These are phyloP conservation scores for Penicillium sp. DNA, from an alignment of 2,329 filamentous ascomycete species.

Conservation along the genomic window DNA sequence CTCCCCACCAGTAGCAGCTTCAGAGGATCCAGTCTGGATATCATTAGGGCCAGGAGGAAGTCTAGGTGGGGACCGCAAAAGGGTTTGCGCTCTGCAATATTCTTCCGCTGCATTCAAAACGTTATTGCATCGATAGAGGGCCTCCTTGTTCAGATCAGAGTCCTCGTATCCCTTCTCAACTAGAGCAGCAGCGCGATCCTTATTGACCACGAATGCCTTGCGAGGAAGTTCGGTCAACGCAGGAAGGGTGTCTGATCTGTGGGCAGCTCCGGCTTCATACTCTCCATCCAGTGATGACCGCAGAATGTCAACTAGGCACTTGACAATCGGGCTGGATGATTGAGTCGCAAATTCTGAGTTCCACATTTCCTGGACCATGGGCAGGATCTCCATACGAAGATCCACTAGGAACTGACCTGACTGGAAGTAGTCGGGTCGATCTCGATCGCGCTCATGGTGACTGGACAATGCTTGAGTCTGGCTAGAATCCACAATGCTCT, in stretches of 20 bases:
- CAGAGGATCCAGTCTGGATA: conserved; percentile 33
- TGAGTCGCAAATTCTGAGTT: conserved; percentile 80
- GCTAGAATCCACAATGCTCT: conserved; percentile 73
- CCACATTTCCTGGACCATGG: conserved; percentile 76
- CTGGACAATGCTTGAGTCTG: conserved; percentile 57
- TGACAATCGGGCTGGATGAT: conserved; percentile 70
- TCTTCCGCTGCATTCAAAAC: conserved; percentile 59
- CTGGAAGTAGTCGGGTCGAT: conserved; percentile 60
- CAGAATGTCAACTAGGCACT: conserved; percentile 78
- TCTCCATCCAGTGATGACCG: conserved; percentile 75
- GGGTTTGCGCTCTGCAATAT: conserved; percentile 67
- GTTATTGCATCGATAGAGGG: conserved; percentile 77
- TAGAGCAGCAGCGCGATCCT: conserved; percentile 46
- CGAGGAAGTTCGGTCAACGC: conserved; percentile 45
- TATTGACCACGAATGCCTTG: conserved; percentile 54
- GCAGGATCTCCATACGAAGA: conserved; percentile 74
- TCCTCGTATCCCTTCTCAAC: conserved; percentile 51
- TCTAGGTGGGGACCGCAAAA: conserved; percentile 58
- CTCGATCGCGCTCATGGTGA: conserved; percentile 55
- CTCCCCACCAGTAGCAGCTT: conserved; percentile 30
- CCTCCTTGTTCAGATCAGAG: conserved; percentile 68
- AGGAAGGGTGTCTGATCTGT: conserved; percentile 59
- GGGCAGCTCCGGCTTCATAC: conserved; percentile 64
- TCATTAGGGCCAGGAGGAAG: conserved; percentile 67
- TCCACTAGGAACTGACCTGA: conserved; percentile 81